Evolutionary conservation across 768 basidiomycete species (phyloP), one percentile per base, ranked within the genome.

Genomic region (Psilocybe azurescens): DNA sequence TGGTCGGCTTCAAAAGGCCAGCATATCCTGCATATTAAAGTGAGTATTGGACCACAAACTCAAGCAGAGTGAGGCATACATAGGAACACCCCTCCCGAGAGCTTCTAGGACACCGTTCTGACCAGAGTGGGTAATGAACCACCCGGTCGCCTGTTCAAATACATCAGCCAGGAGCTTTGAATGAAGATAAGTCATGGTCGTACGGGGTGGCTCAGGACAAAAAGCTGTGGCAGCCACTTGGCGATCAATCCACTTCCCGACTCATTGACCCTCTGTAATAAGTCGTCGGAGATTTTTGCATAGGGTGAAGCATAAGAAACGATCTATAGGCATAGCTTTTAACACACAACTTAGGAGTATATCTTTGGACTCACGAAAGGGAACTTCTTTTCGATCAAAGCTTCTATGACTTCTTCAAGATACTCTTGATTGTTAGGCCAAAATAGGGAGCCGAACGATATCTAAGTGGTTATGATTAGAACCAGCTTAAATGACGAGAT

Each of bases 201-300:
- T 48, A 66, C 65, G 16, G 54, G 44, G 39, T 66, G 65, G 16
- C 50, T 56, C 36, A 66, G 18, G 28, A 66, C 52, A 47, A 58
- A 66, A 28, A 44, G 52, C 33, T 53, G 52, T 8, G 52, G 52
- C 16, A 53, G 9, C 52, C 52, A 53, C 36, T 38, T 33, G 14
- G 30, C 30, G 16, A n/a, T 53, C 5, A 53, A 11, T 9, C 52
- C 52, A 30, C n/a, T 7, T 14, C 52, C 52, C 3, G 52, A 53
- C 3, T n/a, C 13, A 4, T n/a, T 33, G 11, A 53, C 20, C n/a
- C 20, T 53, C 18, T 53, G 16, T 5, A 53, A 4, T 32, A 53
- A 38, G 5, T 13, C 33, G 29, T 53, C 52, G 3, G 52, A 53
- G 18, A 53, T 16, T 18, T 36, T 53, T 3, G 52, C 32, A 7